These are phyloP conservation scores for Oehlia diaphana DNA, from an alignment of 192 early-diverging fungal species.

Conservation along the genomic window DNA sequence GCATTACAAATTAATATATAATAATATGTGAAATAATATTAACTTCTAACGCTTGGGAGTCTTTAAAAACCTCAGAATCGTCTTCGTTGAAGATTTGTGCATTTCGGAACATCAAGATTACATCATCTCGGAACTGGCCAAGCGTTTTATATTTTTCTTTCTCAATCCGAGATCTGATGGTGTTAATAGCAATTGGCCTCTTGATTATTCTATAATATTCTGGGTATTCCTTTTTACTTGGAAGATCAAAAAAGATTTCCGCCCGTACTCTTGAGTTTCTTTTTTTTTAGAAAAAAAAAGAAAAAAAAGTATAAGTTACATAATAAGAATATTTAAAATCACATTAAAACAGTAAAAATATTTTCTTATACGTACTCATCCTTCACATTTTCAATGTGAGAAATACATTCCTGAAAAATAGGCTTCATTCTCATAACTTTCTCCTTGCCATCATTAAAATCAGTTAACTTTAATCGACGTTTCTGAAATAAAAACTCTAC, in stretches of 20 bases:
- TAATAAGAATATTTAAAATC: background rate
- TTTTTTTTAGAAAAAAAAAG: background rate
- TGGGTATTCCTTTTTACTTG: constrained; percentile 72
- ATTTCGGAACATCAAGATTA: constrained; percentile 86
- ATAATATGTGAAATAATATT: background rate
- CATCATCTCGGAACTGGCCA: constrained; percentile 74
- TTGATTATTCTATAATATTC: constrained; percentile 90
- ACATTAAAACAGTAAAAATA: background rate
- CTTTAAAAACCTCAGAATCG: constrained; percentile 83
- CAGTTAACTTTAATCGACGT: background rate
- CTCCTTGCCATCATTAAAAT: background rate
- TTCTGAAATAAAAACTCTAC: background rate
- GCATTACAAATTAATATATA: background rate
- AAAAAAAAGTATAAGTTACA: background rate
- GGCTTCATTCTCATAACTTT: background rate
- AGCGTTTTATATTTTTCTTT: constrained; percentile 65
- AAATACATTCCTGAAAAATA: background rate
- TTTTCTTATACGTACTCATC: constrained; percentile 5
- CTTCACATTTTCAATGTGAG: background rate
- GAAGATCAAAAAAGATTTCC: constrained; percentile 79
- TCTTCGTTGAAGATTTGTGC: constrained; percentile 90
- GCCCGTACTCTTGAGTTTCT: constrained; percentile 53
- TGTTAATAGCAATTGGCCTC: constrained; percentile 85
- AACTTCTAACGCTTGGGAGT: constrained; percentile 69
- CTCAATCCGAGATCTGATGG: constrained; percentile 75